These are phyloP conservation scores for Ceratobasidium sp. DNA, from an alignment of 1,284 basidiomycete genomes.

Conservation along the genomic window DNA sequence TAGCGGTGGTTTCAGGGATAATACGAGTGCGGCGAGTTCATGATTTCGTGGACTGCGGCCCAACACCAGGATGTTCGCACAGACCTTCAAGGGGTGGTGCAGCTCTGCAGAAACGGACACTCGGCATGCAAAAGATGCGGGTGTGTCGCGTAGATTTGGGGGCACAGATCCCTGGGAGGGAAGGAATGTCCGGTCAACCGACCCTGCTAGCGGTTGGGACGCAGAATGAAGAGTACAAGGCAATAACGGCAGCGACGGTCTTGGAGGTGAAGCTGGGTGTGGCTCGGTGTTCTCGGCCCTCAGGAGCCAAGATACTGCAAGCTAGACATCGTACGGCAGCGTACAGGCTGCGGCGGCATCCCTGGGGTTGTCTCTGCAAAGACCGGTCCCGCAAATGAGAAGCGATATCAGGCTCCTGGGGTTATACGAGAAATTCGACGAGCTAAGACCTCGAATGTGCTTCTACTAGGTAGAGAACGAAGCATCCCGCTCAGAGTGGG, in stretches of 20 bases:
- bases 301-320: not conserved
- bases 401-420: not conserved
- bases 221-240: not conserved
- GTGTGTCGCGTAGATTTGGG: not conserved
- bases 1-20: not conserved
- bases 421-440: constrained; percentile 16
- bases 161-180: not conserved
- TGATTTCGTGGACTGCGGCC: not conserved
- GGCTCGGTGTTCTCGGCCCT: not conserved
- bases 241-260: not conserved
- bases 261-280: not conserved
- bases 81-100: not conserved
- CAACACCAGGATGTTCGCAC: not conserved
- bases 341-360: constrained; percentile 5
- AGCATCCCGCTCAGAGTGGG: not conserved
- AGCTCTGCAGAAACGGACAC: not conserved
- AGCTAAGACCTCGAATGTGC: constrained; percentile 8
- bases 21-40: not conserved
- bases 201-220: not conserved
- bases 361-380: not conserved
- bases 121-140: not conserved
- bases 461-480: not conserved
- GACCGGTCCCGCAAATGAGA: not conserved
- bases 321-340: constrained; percentile 12
- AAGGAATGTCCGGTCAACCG: not conserved